Evolutionary conservation across 768 basidiomycete genomes (phyloP), one percentile per base, ranked within the genome.

Genomic region (Butyriboletus loyo): DNA sequence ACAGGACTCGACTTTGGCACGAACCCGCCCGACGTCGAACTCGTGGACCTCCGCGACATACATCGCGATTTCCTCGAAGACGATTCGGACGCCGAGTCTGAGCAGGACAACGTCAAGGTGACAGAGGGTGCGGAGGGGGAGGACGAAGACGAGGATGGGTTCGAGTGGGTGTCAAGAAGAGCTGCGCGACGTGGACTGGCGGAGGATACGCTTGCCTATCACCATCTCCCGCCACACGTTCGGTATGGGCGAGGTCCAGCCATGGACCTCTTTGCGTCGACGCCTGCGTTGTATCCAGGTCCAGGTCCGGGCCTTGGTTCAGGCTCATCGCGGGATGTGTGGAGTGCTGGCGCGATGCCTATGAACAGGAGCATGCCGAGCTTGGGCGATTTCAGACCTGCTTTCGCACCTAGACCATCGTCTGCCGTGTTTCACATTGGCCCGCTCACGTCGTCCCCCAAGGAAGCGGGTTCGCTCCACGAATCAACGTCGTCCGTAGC

Each of bases 11-110:
- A 92, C 52, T 95, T 99, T 70, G 97, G 97, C 30, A 82, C 86
- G 0, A 74, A 75, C 19, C 66, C 85, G 3, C 97, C 97, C 5
- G 87, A 94, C 53, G 80, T 95, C 22, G 92, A 97, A 67, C 80
- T 98, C 48, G 85, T 90, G 49, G 97, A 97, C 72, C 73, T 98
- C 46, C 80, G 92, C 42, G 93, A 98, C 75, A 92, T 98, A 52
- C 92, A 95, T 72, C 86, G 85, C 47, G 95, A 96, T 67, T 98
- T 98, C 65, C 81, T 97, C 49, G 90, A 94, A 54, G 87, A 90
- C 59, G 82, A 85, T 41, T 54, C 60, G 21, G 68, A 75, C 25
- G 30, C 15, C 6, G 68, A 36, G 24, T 56, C 59, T 0, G 69
- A 71, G 34, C 52, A 57, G 25, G 80, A 80, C 21, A 60, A 70